Evolutionary conservation across 352 stramenopile species (phyloP), one percentile per base, ranked within the genome.

Genomic region (Phytophthora pini): DNA sequence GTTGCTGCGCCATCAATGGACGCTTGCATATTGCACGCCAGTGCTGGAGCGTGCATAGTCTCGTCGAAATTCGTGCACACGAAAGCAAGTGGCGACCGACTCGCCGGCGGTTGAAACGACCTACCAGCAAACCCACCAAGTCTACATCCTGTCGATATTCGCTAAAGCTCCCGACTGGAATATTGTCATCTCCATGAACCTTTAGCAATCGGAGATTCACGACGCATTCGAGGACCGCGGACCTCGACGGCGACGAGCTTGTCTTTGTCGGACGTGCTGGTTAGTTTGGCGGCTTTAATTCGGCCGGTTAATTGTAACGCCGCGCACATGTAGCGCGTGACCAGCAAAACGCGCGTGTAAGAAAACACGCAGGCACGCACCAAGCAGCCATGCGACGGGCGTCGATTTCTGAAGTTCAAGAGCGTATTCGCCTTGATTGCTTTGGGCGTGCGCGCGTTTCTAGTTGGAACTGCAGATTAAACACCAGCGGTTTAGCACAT

Each of bases 341-440:
- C 24, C 40, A 55, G 56, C 56, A 56, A 63, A 63, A 43, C 45
- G 31, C 31, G 24, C 24, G 24, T 4, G 24, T 4, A 20, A 6
- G 43, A 40, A 52, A 36, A 62, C 55, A 55, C 55, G 55, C 55
- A 40, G 36, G 38, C 34, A 45, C 24, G 34, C 56, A 62, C 56
- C 34, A 63, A 63, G 56, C 56, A 56, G 45, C 36, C 36, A 48
- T 63, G 44, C 22, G 55, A 63, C 43, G 43, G 43, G 43, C n/a
- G 43, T 40, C 10, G 31, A 13, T 36, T 29, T 5, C 54, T 24
- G 10, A 62, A 48, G 9, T 56, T 57, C 56, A 57, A 51, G 31
- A 36, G 44, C 45, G 36, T 31, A 12, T 12, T 36, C 31, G 43
- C 3, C 45, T 56, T 34, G 56, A 64, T 64, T 64, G 56, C 56